Base-by-base conservation (phyloP, 306 rosid genomes). In the Quercus berberidifolia region DNA sequence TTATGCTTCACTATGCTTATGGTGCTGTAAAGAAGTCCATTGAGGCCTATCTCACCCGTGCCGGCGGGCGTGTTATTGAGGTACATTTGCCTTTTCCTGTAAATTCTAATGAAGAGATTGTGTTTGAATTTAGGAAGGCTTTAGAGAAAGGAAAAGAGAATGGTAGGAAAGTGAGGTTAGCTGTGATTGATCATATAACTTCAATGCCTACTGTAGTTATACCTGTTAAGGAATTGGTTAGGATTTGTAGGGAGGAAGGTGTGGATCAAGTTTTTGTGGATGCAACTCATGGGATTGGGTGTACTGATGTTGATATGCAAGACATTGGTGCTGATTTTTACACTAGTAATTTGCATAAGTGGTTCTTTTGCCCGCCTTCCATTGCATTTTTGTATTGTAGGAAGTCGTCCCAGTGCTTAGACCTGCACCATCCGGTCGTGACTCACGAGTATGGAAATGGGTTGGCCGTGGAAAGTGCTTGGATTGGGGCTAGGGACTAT, bases 331-430 rank as follows among this genome's bases (percentile, higher is more conserved):
- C 98, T 20, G 99, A 96, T 82, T 96, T 83, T 63, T 96, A 96
- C 18, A 92, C 99, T 15, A 96, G 98, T 54, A 93, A 91, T 88
- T 83, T 96, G 92, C 97, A 96, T 21, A 96, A 96, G 71, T 96
- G 99, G 99, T 89, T 93, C 80, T 96, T 96, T 80, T 96, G 98
- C 81, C 99, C 99, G 2, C 99, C 99, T 28, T 88, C 98, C 0
- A 77, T 96, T 71, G 99, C 99, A 5, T 86, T 96, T 75, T 65
- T 96, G 87, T 91, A 96, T 55, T 70, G 86, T 43, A 80, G 88
- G 80, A 88, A 81, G 65, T 79, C 90, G 2, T 64, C 88, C 12
- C 71, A 75, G 74, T 23, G 65, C 64, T 75, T 85, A 60, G 94
- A 87, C 28, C 79, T 93, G 90, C 99, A 96, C 65, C 99, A 96